A percentile compares a stretch with the other conserved stretches of the same genome.
These are phyloP conservation scores for Citrullus mucosospermus DNA, from an alignment of 306 rosid genomes.

Conservation along the genomic window DNA sequence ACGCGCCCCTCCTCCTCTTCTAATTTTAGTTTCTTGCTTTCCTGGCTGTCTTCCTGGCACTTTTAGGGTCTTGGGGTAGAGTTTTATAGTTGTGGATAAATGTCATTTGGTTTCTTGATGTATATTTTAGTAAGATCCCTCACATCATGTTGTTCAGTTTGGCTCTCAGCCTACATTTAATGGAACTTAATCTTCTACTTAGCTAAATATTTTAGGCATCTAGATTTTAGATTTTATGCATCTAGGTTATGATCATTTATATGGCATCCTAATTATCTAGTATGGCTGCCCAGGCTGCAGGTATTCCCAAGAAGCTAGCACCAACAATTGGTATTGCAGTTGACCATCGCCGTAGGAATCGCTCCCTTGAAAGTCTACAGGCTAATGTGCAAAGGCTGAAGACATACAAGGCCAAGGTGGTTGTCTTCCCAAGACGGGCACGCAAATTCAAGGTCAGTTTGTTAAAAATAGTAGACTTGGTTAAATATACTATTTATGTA, in stretches of 20 bases:
- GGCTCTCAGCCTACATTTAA: not conserved
- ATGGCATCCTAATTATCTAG: not conserved
- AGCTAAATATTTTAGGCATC: not conserved
- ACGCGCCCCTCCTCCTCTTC: too few relatives aligned
- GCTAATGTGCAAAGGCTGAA: constrained; percentile 53
- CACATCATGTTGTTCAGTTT: not conserved
- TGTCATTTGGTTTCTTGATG: not conserved
- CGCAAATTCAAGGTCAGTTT: constrained; percentile 37
- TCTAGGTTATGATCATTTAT: not conserved
- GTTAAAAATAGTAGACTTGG: not conserved
- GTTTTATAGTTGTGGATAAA: not conserved
- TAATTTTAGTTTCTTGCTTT: not conserved
- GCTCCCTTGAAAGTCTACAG: constrained; percentile 49
- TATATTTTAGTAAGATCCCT: not conserved
- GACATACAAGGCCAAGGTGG: constrained; percentile 61
- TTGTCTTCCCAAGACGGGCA: constrained; percentile 66
- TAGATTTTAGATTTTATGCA: too few relatives aligned
- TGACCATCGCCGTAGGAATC: constrained; percentile 57
- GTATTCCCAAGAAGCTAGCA: constrained; percentile 57
- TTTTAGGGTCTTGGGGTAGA: not conserved
- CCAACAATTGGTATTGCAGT: constrained; percentile 53
- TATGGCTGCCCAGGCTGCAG: constrained; percentile 33
- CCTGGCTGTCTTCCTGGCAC: not conserved
- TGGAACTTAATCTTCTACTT: not conserved
- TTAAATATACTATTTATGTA: not conserved